Evolutionary conservation across 2,329 filamentous ascomycete genomes (phyloP).

Genomic region (Cladosporium sp.): DNA sequence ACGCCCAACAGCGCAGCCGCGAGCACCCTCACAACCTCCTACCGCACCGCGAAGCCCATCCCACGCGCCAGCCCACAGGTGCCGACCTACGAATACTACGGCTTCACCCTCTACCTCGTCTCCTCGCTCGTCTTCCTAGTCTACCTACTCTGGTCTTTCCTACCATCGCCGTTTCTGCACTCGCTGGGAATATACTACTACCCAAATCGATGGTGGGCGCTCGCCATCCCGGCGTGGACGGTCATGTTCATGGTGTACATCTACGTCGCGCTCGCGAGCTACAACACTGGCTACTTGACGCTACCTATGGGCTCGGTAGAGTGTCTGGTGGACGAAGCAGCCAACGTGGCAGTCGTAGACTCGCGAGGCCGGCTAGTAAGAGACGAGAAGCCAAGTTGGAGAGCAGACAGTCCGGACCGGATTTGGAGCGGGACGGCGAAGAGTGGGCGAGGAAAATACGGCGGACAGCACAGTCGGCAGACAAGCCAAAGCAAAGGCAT

Average conservation of each 20-base stretch:
- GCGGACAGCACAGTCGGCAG: conserved; percentile 39
- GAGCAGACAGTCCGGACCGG: conserved; percentile 18
- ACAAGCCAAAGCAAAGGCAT: conserved; percentile 36
- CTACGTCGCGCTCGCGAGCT: conserved; percentile 86
- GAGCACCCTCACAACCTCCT: conserved; percentile 55
- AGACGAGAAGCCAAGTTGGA: conserved; percentile 35
- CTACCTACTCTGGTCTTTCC: conserved; percentile 80
- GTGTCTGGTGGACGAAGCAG: conserved; percentile 88
- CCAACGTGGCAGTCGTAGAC: conserved; percentile 81
- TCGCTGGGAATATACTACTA: conserved; percentile 95
- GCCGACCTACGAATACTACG: conserved; percentile 99
- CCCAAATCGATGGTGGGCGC: conserved; percentile 95
- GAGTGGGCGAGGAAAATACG: conserved; percentile 41
- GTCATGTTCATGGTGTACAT: conserved; percentile 90
- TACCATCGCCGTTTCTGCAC: conserved; percentile 88
- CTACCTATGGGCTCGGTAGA: conserved; percentile 77
- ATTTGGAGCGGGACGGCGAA: conserved; percentile 4
- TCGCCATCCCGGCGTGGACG: conserved; percentile 87
- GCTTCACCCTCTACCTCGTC: conserved; percentile 93
- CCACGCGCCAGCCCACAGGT: conserved; percentile 88
- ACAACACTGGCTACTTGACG: conserved; percentile 88
- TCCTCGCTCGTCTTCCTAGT: conserved; percentile 77
- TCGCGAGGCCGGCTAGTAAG: conserved; percentile 60
- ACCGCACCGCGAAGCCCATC: conserved; percentile 63
- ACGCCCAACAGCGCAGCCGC: conserved; percentile 59